Evolutionary conservation across 2,329 filamentous ascomycete species (phyloP).

Genomic region (Dactylellina sp.): DNA sequence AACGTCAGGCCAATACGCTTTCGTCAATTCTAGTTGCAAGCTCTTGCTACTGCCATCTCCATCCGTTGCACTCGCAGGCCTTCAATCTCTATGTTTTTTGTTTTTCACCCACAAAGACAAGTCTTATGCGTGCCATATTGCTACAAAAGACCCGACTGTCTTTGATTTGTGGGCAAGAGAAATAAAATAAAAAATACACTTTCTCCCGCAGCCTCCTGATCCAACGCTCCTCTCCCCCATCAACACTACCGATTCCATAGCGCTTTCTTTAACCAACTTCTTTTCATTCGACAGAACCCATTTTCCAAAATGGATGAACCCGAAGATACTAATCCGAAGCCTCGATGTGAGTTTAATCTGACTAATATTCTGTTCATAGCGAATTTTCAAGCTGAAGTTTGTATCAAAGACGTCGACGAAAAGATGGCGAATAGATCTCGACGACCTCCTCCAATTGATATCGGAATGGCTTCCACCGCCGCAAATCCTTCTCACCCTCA

Average conservation of each 20-base stretch:
- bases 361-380: background rate
- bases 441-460: conserved; percentile 21
- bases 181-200: no score
- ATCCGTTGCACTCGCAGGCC: no score
- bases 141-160: no score
- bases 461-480: conserved; percentile 3
- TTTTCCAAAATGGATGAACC: conserved; percentile 1
- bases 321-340: conserved; percentile 11
- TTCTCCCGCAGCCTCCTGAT: background rate
- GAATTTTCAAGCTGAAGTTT: background rate
- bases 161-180: no score
- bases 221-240: background rate
- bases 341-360: conserved; percentile 17
- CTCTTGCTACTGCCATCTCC: no score
- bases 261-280: background rate
- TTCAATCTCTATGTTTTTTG: no score
- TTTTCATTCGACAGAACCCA: background rate
- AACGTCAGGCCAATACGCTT: no score
- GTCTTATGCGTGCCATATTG: no score
- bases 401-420: conserved; percentile 26
- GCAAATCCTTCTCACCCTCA: background rate
- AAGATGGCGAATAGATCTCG: conserved; percentile 17
- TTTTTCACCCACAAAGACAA: no score
- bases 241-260: background rate
- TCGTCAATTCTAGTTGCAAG: no score